Conservation (phyloP, 495 filamentous ascomycete species). For the Xylaria curta region DNA sequence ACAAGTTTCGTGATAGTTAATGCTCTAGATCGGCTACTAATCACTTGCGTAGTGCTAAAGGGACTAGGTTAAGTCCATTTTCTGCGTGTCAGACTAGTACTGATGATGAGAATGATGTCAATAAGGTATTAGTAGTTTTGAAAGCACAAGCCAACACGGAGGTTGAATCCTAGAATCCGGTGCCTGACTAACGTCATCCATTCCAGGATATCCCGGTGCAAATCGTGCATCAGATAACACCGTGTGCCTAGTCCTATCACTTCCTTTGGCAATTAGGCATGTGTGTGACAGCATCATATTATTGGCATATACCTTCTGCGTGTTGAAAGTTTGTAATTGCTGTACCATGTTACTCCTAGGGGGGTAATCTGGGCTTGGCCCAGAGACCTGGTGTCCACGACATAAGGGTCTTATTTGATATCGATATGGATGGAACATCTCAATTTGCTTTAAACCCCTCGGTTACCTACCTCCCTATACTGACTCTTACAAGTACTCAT, state of each 20-base stretch:
- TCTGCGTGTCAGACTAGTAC: background rate
- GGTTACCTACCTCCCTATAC: background rate
- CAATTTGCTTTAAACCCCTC: background rate
- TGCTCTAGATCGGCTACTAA: background rate
- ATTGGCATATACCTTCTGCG: background rate
- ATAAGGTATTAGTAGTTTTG: background rate
- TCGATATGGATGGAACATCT: background rate
- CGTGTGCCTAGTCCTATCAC: conserved; percentile 11
- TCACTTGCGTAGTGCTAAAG: background rate
- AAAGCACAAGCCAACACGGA: conserved; percentile 1
- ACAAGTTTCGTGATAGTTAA: background rate
- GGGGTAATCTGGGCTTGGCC: background rate
- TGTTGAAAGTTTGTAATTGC: conserved; percentile 2
- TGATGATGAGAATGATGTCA: conserved; percentile 6
- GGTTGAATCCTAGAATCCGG: background rate
- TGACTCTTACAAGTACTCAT: background rate
- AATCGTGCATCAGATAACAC: conserved; percentile 12
- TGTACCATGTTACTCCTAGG: background rate
- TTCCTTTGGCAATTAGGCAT: background rate
- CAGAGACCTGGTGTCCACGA: background rate
- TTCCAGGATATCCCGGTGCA: conserved; percentile 19
- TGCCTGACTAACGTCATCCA: conserved; percentile 18
- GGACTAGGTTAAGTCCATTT: background rate
- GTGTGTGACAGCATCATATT: background rate
- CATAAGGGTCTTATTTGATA: background rate